Evolutionary conservation across 495 filamentous ascomycete genomes (phyloP).

Genomic region (Lasiosphaeria ovina): DNA sequence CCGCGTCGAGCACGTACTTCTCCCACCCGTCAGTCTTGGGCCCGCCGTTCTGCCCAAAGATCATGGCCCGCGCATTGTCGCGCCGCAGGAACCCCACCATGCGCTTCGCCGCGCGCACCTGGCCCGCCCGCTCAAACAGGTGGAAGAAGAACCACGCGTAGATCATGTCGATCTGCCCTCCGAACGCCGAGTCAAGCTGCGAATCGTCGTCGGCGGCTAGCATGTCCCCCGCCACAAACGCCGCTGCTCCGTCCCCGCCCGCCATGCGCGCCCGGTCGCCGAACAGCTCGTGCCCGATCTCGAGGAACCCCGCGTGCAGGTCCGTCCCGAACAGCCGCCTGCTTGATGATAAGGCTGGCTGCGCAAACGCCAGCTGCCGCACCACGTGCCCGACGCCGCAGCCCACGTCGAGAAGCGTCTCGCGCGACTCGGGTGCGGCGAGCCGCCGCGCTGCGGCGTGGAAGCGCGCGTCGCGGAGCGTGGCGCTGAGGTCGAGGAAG

Average conservation of each 20-base stretch:
- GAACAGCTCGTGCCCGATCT: constrained; percentile 43
- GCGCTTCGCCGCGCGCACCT: constrained; percentile 34
- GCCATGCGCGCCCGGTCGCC: constrained; percentile 23
- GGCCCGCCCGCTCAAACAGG: constrained; percentile 41
- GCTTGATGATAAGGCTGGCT: constrained; percentile 26
- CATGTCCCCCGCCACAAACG: constrained; percentile 36
- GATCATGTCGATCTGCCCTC: constrained; percentile 40
- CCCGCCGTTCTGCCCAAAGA: constrained; percentile 31
- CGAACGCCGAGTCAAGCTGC: constrained; percentile 14
- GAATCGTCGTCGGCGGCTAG: constrained; percentile 12
- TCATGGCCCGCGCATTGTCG: constrained; percentile 32
- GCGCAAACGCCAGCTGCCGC: constrained; percentile 43
- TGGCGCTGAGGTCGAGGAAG: constrained; percentile 49
- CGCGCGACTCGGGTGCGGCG: constrained; percentile 30
- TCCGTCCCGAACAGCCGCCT: constrained; percentile 43
- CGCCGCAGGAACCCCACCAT: constrained; percentile 37
- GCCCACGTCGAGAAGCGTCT: constrained; percentile 46
- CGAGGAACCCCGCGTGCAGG: constrained; percentile 40
- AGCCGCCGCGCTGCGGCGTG: constrained; percentile 25
- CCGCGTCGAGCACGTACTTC: constrained; percentile 13
- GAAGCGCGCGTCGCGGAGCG: constrained; percentile 9
- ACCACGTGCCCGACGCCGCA: constrained; percentile 49
- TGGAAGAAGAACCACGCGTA: constrained; percentile 46
- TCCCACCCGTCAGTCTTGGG: constrained; percentile 12
- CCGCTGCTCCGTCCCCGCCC: constrained; percentile 11